Conservation (phyloP, 495 filamentous ascomycete species). For the Lindgomyces ingoldianus region DNA sequence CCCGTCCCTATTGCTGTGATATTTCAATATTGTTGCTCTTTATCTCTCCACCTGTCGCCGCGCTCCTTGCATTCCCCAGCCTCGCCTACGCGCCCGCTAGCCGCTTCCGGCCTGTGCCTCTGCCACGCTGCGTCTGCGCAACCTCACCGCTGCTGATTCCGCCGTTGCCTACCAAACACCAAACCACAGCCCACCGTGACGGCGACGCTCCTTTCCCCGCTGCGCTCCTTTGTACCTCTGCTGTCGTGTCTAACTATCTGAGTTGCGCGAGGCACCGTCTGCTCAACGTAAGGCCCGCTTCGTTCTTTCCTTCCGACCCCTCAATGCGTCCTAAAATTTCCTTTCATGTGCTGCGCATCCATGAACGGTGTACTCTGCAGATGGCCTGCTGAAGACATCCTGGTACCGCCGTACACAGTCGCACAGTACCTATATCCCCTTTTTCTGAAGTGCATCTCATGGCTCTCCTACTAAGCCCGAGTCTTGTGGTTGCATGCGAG, state of each 20-base stretch:
- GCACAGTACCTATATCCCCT: slow-evolving; percentile 29
- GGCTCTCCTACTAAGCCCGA: slow-evolving; percentile 14
- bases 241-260: neutral
- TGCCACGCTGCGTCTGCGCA: slow-evolving; percentile 17
- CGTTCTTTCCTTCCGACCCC: slow-evolving; percentile 18
- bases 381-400: slow-evolving; percentile 11
- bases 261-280: slow-evolving; percentile 2
- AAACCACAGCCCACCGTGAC: neutral
- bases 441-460: slow-evolving; percentile 18
- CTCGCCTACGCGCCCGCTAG: neutral
- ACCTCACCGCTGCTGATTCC: slow-evolving; percentile 27
- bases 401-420: slow-evolving; percentile 29
- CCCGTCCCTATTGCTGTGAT: neutral
- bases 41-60: neutral
- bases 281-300: slow-evolving; percentile 10
- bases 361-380: slow-evolving; percentile 10
- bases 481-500: slow-evolving; percentile 17
- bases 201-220: neutral
- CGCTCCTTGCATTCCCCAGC: slow-evolving; percentile 11
- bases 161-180: slow-evolving; percentile 14
- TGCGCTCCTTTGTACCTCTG: neutral
- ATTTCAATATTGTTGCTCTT: neutral
- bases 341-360: slow-evolving; percentile 16
- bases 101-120: slow-evolving; percentile 1
- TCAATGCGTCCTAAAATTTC: slow-evolving; percentile 19